phyloP scores from a whole-genome alignment of 2,329 filamentous ascomycete genomes.

The Aspergillus terreus region DNA sequence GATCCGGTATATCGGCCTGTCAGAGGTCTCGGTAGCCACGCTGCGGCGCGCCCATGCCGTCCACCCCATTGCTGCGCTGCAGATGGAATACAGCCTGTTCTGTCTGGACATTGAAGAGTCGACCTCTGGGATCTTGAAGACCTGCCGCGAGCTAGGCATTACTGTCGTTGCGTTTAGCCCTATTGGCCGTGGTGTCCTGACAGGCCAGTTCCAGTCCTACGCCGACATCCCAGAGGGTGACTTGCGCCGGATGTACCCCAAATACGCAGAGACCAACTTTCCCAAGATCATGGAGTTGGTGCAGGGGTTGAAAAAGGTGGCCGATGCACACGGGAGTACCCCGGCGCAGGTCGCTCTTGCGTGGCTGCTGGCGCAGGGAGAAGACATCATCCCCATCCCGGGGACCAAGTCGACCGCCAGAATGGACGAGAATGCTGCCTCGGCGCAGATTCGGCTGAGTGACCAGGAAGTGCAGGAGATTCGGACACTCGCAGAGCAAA shows the following conservation, averaged over 20 bases:
- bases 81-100: constrained; percentile 52
- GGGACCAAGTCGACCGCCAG: constrained; percentile 49
- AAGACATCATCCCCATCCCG: constrained; percentile 59
- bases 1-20: constrained; percentile 48
- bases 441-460: constrained; percentile 12
- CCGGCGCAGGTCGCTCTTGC: constrained; percentile 58
- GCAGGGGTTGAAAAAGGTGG: constrained; percentile 47
- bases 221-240: constrained; percentile 42
- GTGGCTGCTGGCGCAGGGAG: constrained; percentile 60
- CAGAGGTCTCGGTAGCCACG: constrained; percentile 42
- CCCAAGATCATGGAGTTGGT: constrained; percentile 55
- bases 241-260: constrained; percentile 45
- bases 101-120: constrained; percentile 46
- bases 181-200: constrained; percentile 52
- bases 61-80: constrained; percentile 46
- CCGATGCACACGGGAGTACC: constrained; percentile 52
- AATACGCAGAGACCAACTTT: constrained; percentile 53
- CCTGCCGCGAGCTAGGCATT: constrained; percentile 57
- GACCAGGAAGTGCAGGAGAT: constrained; percentile 13
- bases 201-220: constrained; percentile 35
- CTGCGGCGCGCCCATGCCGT: constrained; percentile 49
- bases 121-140: constrained; percentile 47
- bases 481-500: constrained; percentile 3
- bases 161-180: constrained; percentile 58
- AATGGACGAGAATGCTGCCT: constrained; percentile 42